A percentile compares a stretch with the other conserved stretches of the same genome.
These are phyloP conservation scores for Xylariales sp. DNA, from an alignment of 2,329 filamentous ascomycete species.

Conservation along the genomic window DNA sequence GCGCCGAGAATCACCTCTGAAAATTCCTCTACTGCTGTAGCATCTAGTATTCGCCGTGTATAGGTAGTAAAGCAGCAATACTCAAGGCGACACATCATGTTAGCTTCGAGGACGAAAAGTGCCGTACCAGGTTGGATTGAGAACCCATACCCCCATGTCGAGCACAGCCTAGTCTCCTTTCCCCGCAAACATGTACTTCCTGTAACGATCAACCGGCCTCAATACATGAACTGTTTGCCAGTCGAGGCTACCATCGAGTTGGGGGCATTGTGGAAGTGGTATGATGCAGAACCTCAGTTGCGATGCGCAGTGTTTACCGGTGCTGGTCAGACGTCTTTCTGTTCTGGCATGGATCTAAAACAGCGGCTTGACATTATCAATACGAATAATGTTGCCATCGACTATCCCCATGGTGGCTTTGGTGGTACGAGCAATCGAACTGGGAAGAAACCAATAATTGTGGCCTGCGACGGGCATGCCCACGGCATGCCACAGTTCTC, in stretches of 20 bases:
- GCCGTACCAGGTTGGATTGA: constrained; percentile 29
- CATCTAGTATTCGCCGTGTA: too few species aligned
- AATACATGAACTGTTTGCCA: constrained; percentile 36
- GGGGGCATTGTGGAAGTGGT: constrained; percentile 42
- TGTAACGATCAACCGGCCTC: constrained; percentile 39
- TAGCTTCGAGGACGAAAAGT: constrained; percentile 19
- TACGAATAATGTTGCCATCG: constrained; percentile 22
- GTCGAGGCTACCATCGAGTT: constrained; percentile 33
- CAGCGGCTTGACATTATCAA: constrained; percentile 32
- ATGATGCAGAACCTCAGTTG: constrained; percentile 44
- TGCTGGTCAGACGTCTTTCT: constrained; percentile 44
- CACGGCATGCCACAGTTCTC: too few species aligned
- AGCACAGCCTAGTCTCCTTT: constrained; percentile 32
- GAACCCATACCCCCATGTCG: constrained; percentile 26
- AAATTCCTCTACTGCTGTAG: too few species aligned
- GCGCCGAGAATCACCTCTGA: too few species aligned
- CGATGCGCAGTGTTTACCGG: constrained; percentile 49
- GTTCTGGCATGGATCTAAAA: constrained; percentile 49
- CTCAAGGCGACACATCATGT: too few species aligned
- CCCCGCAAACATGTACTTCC: constrained; percentile 36
- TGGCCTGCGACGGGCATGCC: constrained; percentile 27
- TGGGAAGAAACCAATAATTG: constrained; percentile 28
- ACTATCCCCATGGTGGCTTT: constrained; percentile 30
- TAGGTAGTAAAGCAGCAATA: too few species aligned
- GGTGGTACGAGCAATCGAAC: constrained; percentile 30